A percentile compares a stretch with the other conserved stretches of the same genome.
These are phyloP conservation scores for Fallopia convolvulus DNA, from an alignment of 148 eudicot species.

Conservation along the genomic window DNA sequence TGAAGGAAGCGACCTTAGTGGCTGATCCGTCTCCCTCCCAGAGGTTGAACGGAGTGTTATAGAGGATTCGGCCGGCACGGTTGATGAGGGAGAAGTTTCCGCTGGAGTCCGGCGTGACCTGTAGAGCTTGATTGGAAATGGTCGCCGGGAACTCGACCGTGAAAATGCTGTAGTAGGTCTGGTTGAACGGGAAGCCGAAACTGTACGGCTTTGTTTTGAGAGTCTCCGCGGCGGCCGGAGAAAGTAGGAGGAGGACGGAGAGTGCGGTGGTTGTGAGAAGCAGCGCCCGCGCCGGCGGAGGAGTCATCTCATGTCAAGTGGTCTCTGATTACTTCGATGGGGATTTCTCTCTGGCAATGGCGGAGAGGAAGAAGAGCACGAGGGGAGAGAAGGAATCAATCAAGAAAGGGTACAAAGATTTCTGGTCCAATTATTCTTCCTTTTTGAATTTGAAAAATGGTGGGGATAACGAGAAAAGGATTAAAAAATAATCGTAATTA, in stretches of 20 bases:
- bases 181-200: conserved; percentile 39
- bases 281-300: not conserved
- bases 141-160: conserved; percentile 24
- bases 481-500: not conserved
- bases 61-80: conserved; percentile 45
- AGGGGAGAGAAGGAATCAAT: not conserved
- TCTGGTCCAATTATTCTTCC: not conserved
- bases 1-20: conserved; percentile 41
- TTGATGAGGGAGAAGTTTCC: conserved; percentile 20
- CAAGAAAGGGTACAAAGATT: not conserved
- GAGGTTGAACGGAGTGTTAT: conserved; percentile 23
- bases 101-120: conserved; percentile 63
- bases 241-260: conserved; percentile 13
- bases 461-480: not conserved
- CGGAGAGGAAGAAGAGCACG: not conserved
- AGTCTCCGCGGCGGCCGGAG: conserved; percentile 8
- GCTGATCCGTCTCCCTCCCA: conserved; percentile 30
- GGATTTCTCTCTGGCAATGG: not conserved
- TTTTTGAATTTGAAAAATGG: not conserved
- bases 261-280: not conserved
- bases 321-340: too few relatives aligned
- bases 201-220: not conserved
- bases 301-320: not conserved
- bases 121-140: conserved; percentile 56
- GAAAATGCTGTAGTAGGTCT: conserved; percentile 15